Conservation (phyloP, 805 yeast genomes). For the Yamadazyma paraphyllophila region DNA sequence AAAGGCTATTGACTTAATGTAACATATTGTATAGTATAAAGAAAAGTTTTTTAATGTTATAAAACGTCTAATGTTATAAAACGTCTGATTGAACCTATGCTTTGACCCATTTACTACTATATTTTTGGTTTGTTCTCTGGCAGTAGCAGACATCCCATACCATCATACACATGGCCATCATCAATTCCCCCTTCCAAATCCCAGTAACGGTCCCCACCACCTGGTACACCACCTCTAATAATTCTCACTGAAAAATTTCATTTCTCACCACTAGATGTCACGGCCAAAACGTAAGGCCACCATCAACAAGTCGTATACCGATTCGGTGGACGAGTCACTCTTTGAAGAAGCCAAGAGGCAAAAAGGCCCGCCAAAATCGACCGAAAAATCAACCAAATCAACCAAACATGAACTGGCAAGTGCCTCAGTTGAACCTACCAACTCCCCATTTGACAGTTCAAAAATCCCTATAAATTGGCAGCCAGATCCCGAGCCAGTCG, state of each 20-base stretch:
- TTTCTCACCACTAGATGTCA: constrained; percentile 14
- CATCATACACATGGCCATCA: no score
- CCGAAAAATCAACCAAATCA: neutral
- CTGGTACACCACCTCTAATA: neutral
- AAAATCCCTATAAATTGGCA: constrained; percentile 51
- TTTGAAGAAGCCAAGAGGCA: constrained; percentile 19
- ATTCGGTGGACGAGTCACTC: constrained; percentile 26
- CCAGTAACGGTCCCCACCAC: neutral
- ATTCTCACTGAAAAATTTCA: constrained; percentile 9
- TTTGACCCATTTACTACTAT: no score
- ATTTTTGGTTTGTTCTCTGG: no score
- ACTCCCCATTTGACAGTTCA: neutral
- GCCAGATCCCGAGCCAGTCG: constrained; percentile 35
- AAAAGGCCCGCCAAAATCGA: constrained; percentile 2
- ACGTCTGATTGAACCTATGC: no score
- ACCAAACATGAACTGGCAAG: neutral
- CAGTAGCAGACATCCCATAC: no score
- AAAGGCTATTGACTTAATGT: constrained; percentile 4
- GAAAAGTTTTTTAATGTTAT: no score
- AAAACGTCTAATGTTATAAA: no score
- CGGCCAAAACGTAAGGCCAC: constrained; percentile 40
- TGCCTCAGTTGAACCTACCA: neutral
- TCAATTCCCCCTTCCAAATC: neutral
- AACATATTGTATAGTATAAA: neutral
- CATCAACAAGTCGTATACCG: constrained; percentile 34